These are phyloP conservation scores for Solanum etuberosum DNA, from an alignment of 257 asterid genomes.

Conservation along the genomic window DNA sequence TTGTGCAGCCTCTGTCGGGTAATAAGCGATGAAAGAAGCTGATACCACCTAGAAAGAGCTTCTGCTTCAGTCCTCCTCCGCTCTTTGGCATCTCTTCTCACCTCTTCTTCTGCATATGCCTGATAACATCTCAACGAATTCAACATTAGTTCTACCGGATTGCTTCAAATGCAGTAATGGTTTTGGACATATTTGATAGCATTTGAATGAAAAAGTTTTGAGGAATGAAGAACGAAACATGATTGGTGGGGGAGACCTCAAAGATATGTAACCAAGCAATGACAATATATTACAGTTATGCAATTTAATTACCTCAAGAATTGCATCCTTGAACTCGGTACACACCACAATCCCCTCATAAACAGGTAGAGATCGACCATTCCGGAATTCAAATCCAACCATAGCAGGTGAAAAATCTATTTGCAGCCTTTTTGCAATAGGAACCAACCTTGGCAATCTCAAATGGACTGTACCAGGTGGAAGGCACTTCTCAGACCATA, in stretches of 20 bases:
- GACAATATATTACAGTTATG: not conserved
- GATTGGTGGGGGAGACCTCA: not conserved
- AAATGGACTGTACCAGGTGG: conserved; percentile 92
- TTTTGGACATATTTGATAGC: not conserved
- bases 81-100: conserved; percentile 66
- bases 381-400: conserved; percentile 92
- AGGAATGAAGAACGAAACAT: not conserved
- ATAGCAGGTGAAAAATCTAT: conserved; percentile 85
- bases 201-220: not conserved
- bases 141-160: not conserved
- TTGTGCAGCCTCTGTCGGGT: conserved; percentile 70
- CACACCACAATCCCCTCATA: conserved; percentile 90
- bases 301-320: conserved; percentile 52
- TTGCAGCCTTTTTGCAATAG: conserved; percentile 61
- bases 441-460: conserved; percentile 57
- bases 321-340: conserved; percentile 63
- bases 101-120: conserved; percentile 92
- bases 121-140: conserved; percentile 11
- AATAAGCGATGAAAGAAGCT: conserved; percentile 78
- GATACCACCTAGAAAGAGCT: conserved; percentile 94
- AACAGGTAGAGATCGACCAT: conserved; percentile 57
- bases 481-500: conserved; percentile 97
- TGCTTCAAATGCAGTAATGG: not conserved
- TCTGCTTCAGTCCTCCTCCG: conserved; percentile 42
- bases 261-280: not conserved